Evolutionary conservation across 306 rosid species (phyloP), one percentile per base, ranked within the genome.

Genomic region (Cicer judaicum): DNA sequence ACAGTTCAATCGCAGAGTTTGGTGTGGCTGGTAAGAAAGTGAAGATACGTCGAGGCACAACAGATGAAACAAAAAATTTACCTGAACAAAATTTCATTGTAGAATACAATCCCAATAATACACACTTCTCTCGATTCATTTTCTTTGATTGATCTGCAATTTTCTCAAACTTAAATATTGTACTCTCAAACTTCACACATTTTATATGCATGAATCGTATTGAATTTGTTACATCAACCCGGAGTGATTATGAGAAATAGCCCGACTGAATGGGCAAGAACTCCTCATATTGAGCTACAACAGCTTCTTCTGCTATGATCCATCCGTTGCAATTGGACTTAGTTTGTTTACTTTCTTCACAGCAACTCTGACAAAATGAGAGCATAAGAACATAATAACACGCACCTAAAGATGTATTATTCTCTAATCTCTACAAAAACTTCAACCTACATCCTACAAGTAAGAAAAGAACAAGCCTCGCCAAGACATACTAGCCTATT

Each of bases 291-390:
- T 93, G 96, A 73, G 84, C 89, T 42, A 87, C 70, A 57, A 84
- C 85, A 42, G 90, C 83, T 82, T 93, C 98, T 80, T 91, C 93
- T 7, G 76, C 79, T 68, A 91, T 86, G 64, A 80, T 72, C 93
- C 98, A 91, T 52, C 82, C 87, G 53, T 81, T 69, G 29, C 41
- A 36, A 55, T 52, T 41, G 44, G 76, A 56, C 52, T 73, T 85
- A 34, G 41, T 73, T 80, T 69, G 87, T 64, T 85, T 85, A 7
- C 29, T 49, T 74, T 70, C 68, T 74, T 61, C 78, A 21, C 79
- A 84, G 68, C 96, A 89, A 81, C 82, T 89, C 96, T 93, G 81
- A 67, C 19, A 63, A 57, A 69, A n/a, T 40, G n/a, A 36, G 59
- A 55, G 53, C 43, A 59, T 61, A n/a, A 60, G 46, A 39, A 59